phyloP scores from a whole-genome alignment of 208 protist species.

The Trichomonas gallinae region DNA sequence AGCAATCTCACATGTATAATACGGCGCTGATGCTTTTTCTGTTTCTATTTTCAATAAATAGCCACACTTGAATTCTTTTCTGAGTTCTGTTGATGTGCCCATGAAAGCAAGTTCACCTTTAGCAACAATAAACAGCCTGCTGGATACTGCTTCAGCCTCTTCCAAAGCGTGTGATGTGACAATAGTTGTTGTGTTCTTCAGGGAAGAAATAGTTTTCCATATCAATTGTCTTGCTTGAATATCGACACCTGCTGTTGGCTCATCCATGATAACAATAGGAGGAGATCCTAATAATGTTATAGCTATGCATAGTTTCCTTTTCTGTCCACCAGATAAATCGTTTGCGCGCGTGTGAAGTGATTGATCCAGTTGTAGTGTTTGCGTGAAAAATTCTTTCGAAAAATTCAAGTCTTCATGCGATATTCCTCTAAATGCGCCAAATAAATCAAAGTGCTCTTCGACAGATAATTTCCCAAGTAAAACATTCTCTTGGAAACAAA shows the following conservation, averaged over 20 bases:
- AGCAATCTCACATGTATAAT: neutral
- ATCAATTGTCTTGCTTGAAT: neutral
- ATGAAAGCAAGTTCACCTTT: neutral
- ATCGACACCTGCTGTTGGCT: neutral
- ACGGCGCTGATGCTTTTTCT: neutral
- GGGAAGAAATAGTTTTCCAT: neutral
- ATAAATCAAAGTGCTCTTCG: neutral
- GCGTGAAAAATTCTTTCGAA: neutral
- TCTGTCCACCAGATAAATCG: neutral
- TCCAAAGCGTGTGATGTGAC: neutral
- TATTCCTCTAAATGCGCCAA: neutral
- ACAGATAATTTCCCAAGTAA: neutral
- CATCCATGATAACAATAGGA: neutral
- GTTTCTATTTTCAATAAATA: neutral
- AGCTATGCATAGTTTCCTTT: neutral
- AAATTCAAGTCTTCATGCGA: neutral
- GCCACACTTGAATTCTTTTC: neutral
- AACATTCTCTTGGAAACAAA: slow-evolving; percentile 1
- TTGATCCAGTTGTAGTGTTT: neutral
- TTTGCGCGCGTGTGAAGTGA: neutral
- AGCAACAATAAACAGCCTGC: neutral
- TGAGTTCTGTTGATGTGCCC: neutral
- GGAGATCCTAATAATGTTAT: neutral
- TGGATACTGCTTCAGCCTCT: neutral
- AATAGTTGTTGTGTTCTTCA: neutral